Evolutionary conservation across 495 filamentous ascomycete species (phyloP).

Genomic region (Penicillium roqueforti): DNA sequence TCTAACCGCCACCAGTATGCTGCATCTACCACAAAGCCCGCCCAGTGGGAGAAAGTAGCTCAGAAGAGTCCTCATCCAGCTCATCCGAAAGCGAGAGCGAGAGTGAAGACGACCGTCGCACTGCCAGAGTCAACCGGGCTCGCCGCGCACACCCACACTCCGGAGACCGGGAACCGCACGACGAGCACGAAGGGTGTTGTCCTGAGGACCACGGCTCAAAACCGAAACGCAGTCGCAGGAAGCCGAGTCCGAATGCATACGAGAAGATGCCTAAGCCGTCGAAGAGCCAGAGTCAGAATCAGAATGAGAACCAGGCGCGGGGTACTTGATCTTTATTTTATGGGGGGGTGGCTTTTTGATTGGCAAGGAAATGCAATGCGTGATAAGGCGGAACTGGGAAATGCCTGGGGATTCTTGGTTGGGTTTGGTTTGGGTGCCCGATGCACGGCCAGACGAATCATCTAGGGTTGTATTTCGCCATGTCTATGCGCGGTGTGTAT

Average conservation of each 20-base stretch:
- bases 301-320: neutral
- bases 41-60: conserved; percentile 78
- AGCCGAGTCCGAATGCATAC: conserved; percentile 87
- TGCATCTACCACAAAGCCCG: conserved; percentile 94
- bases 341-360: neutral
- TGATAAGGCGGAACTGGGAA: neutral
- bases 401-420: too few species aligned
- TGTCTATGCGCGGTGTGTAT: neutral
- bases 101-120: conserved; percentile 35
- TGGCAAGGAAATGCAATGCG: neutral
- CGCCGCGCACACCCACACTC: conserved; percentile 20
- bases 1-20: conserved; percentile 61
- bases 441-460: neutral
- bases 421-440: neutral
- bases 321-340: conserved; percentile 1
- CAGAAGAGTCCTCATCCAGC: conserved; percentile 68
- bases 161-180: conserved; percentile 10
- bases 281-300: conserved; percentile 12
- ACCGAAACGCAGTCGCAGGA: conserved; percentile 42
- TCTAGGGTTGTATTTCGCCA: too few species aligned
- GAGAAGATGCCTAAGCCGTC: conserved; percentile 75
- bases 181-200: conserved; percentile 20
- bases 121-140: conserved; percentile 14
- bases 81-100: conserved; percentile 61
- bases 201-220: conserved; percentile 29